A percentile compares a stretch with the other conserved stretches of the same genome.
phyloP scores from a whole-genome alignment of 1,284 basidiomycete genomes.

The Heterobasidion irregulare region DNA sequence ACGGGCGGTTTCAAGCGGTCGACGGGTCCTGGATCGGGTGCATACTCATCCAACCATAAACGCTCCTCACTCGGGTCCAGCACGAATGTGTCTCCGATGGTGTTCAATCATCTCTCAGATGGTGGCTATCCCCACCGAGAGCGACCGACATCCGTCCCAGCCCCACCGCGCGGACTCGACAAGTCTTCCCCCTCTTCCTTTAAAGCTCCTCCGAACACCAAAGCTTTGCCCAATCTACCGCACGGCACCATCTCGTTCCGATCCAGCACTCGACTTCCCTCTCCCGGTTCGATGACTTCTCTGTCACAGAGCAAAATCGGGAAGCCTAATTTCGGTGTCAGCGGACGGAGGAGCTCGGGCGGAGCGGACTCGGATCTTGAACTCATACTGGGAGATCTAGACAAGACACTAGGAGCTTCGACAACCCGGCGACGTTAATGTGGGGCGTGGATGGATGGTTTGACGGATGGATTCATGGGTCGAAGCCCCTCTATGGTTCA shows the following conservation, averaged over 20 bases:
- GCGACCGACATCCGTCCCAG: slow-evolving; percentile 28
- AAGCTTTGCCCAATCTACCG: slow-evolving; percentile 30
- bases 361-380: slow-evolving; percentile 18
- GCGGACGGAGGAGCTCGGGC: slow-evolving; percentile 41
- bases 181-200: slow-evolving; percentile 13
- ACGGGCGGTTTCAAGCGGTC: slow-evolving; percentile 47
- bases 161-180: slow-evolving; percentile 22
- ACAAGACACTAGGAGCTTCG: slow-evolving; percentile 1
- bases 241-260: slow-evolving; percentile 47
- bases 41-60: slow-evolving; percentile 33
- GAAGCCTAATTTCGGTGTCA: slow-evolving; percentile 34
- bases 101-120: slow-evolving; percentile 16
- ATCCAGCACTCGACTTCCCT: slow-evolving; percentile 31
- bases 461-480: not conserved
- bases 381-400: slow-evolving; percentile 10
- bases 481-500: not conserved
- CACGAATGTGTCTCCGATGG: slow-evolving; percentile 9
- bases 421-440: not conserved
- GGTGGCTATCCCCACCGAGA: slow-evolving; percentile 22
- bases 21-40: slow-evolving; percentile 12
- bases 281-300: slow-evolving; percentile 23
- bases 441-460: not conserved
- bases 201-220: slow-evolving; percentile 18
- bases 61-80: slow-evolving; percentile 51
- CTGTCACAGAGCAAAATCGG: slow-evolving; percentile 59